Conservation (phyloP, 2,329 filamentous ascomycete genomes). For the Cladophialophora yegresii region DNA sequence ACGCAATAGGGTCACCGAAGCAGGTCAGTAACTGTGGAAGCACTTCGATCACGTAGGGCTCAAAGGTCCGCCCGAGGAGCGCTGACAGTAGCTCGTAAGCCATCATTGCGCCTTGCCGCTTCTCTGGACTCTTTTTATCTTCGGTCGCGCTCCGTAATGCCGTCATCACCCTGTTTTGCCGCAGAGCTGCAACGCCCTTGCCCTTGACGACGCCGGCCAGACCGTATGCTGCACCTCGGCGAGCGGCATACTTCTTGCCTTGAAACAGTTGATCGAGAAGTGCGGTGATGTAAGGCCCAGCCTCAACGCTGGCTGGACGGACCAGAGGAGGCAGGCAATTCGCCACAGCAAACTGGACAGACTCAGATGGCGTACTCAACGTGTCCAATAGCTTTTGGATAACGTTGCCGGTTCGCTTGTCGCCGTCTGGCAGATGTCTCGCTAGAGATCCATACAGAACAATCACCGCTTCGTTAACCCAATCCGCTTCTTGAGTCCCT, state of each 20-base stretch:
- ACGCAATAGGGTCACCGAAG: constrained; percentile 83
- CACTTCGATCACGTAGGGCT: constrained; percentile 94
- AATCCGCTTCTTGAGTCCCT: constrained; percentile 76
- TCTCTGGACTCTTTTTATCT: constrained; percentile 89
- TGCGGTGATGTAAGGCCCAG: constrained; percentile 75
- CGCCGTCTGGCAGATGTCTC: constrained; percentile 80
- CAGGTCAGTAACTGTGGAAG: constrained; percentile 85
- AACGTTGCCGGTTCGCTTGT: constrained; percentile 82
- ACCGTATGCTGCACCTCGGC: constrained; percentile 92
- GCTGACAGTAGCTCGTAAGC: constrained; percentile 88
- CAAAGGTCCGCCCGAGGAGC: constrained; percentile 83
- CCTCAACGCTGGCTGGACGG: constrained; percentile 73
- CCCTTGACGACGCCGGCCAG: constrained; percentile 86
- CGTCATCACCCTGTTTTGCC: constrained; percentile 83
- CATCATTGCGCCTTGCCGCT: constrained; percentile 83
- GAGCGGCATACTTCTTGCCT: constrained; percentile 87
- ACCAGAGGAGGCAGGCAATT: constrained; percentile 93
- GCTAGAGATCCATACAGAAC: constrained; percentile 95
- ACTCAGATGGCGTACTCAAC: constrained; percentile 90
- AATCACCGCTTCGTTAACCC: constrained; percentile 94
- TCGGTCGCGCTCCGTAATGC: constrained; percentile 80
- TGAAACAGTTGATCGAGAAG: constrained; percentile 80
- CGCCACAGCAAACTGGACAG: constrained; percentile 93
- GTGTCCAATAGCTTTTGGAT: constrained; percentile 83
- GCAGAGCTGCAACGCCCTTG: constrained; percentile 77